Percentiles rank a stretch among this genome's conserved stretches.
Conservation (phyloP, 352 stramenopile genomes). For the Albugo candida region DNA sequence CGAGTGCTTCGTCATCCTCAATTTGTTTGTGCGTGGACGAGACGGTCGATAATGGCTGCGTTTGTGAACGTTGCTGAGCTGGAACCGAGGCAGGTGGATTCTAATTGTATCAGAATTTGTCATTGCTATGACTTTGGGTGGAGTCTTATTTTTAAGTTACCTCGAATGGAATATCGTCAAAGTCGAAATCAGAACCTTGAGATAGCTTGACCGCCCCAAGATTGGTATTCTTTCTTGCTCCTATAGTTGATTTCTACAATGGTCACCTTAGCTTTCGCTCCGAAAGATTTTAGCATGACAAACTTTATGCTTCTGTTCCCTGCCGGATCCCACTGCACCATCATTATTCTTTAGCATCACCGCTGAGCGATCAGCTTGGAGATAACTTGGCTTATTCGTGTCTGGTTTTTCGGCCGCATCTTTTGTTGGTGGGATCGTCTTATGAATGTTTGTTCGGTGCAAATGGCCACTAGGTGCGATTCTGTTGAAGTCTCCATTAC, state of each 20-base stretch:
- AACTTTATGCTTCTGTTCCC: constrained; percentile 22
- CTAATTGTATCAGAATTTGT: constrained; percentile 10
- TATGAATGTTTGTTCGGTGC: constrained; percentile 12
- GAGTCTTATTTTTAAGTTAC: constrained; percentile 9
- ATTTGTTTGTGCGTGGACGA: constrained; percentile 40
- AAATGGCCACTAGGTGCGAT: constrained; percentile 24
- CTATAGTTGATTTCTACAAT: constrained; percentile 17
- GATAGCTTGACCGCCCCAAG: constrained; percentile 52
- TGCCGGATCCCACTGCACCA: constrained; percentile 18
- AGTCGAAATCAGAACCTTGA: constrained; percentile 57
- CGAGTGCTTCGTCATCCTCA: constrained; percentile 70
- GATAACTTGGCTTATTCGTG: constrained; percentile 9
- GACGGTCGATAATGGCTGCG: not conserved
- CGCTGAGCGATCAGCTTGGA: constrained; percentile 45
- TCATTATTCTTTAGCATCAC: constrained; percentile 51
- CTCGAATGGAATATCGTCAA: constrained; percentile 76
- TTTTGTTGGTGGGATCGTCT: no score
- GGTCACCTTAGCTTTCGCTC: no score
- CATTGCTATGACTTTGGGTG: not conserved
- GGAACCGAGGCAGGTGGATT: constrained; percentile 29
- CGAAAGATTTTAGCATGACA: no score
- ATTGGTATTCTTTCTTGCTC: constrained; percentile 32
- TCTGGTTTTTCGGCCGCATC: no score
- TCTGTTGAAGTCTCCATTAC: constrained; percentile 8
- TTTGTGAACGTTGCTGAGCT: constrained; percentile 1